These are phyloP conservation scores for Malus domestica DNA, from an alignment of 306 rosid species.

Conservation along the genomic window ASM211411v1 NC_041805.1:27586001-27586500, in stretches of 20 bases:
- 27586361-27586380: neutral
- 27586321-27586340: neutral
- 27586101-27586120: neutral
- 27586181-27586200: neutral
- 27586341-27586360: neutral
- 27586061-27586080: neutral
- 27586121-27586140: neutral
- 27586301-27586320: slow-evolving; percentile 8
- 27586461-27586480: neutral
- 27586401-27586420: neutral
- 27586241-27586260: neutral
- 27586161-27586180: neutral
- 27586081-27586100: neutral
- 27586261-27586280: neutral
- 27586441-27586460: neutral
- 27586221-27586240: neutral
- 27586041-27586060: neutral
- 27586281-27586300: neutral
- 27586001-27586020: neutral
- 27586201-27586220: neutral
- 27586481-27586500: neutral
- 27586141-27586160: neutral
- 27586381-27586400: neutral
- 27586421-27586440: neutral
- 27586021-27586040: neutral